Evolutionary conservation across 345 rosid species (phyloP).

Genomic region (Triadica sebifera): DNA sequence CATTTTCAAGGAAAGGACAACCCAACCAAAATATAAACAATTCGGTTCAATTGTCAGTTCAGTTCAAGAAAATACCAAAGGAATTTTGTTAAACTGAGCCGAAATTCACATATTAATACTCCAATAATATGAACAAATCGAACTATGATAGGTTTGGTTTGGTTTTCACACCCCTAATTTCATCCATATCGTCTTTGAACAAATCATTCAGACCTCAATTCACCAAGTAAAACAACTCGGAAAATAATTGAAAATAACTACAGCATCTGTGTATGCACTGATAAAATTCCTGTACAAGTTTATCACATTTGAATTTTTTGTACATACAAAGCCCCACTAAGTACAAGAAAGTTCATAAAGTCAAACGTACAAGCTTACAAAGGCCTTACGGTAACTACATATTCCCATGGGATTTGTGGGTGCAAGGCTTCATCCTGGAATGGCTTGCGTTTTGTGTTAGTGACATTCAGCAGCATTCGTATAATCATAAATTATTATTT

Average conservation of each 20-base stretch:
- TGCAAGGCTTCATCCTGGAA: neutral
- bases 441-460: neutral
- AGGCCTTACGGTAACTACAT: neutral
- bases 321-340: constrained; percentile 11
- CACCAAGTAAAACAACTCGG: too few relatives aligned
- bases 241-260: neutral
- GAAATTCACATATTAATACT: too few relatives aligned
- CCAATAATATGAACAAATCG: too few relatives aligned
- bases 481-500: neutral
- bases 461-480: constrained; percentile 3
- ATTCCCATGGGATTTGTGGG: neutral
- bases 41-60: too few relatives aligned
- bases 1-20: too few relatives aligned
- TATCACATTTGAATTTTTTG: neutral
- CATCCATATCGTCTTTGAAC: too few relatives aligned
- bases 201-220: too few relatives aligned
- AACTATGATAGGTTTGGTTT: too few relatives aligned
- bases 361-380: constrained; percentile 10
- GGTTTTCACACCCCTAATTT: too few relatives aligned
- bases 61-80: too few relatives aligned
- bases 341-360: constrained; percentile 13
- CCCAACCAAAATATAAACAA: too few relatives aligned
- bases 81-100: too few relatives aligned
- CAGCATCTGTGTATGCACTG: neutral
- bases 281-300: constrained; percentile 12